Percentiles rank a stretch among this genome's conserved stretches.
These are phyloP conservation scores for Chaetomium cochliodes DNA, from an alignment of 495 filamentous ascomycete species.

Conservation along the genomic window DNA sequence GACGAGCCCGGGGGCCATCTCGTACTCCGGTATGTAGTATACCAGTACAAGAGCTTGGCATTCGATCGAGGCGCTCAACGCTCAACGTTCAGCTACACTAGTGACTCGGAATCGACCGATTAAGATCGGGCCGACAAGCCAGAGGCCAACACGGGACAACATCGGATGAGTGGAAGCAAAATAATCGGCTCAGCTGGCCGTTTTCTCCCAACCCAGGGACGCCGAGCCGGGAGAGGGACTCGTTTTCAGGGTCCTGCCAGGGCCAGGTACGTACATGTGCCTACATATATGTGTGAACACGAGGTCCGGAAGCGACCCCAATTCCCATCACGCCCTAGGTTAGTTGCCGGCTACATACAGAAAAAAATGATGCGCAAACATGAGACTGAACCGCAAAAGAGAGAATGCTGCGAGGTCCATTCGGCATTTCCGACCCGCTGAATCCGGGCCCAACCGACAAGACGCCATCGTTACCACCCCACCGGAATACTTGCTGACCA, in stretches of 20 bases:
- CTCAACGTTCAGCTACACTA: not conserved
- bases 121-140: not conserved
- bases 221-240: not conserved
- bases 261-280: too few species aligned
- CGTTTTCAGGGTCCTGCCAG: not conserved
- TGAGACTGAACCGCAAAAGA: not conserved
- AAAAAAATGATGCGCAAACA: too few species aligned
- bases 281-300: too few species aligned
- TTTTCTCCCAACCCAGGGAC: not conserved
- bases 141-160: too few species aligned
- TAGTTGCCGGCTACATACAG: too few species aligned
- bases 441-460: not conserved
- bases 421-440: not conserved
- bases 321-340: too few species aligned
- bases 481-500: not conserved
- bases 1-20: not conserved
- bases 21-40: too few species aligned
- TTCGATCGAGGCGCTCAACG: too few species aligned
- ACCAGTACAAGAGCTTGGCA: too few species aligned
- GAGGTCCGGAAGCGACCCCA: not conserved
- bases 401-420: not conserved
- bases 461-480: slow-evolving; percentile 6
- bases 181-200: not conserved
- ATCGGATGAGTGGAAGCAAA: not conserved
- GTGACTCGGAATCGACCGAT: not conserved